Base-by-base conservation (phyloP, 176 grass and related monocot genomes). In the Themeda triandra region DNA sequence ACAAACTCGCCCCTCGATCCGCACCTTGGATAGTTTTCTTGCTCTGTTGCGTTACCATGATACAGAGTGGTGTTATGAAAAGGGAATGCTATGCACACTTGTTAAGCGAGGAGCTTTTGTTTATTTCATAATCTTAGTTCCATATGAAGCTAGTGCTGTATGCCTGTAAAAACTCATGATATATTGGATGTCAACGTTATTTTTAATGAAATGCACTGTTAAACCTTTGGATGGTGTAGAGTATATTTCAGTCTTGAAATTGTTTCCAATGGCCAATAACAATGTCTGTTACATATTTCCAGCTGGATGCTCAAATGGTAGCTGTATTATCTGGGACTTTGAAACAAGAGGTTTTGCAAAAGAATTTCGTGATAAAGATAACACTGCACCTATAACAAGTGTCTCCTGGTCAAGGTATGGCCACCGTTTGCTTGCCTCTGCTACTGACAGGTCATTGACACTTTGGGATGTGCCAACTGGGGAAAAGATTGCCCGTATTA, bases 291-390 rank as follows among this genome's bases (percentile, higher is more conserved):
- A 78, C 37, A 64, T 25, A 58, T 73, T 86, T 93, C 31, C 90
- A 99, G 96, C 96, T 92, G 96, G 96, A 29, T 91, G 93, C 87
- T 86, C 96, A 53, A 92, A 96, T 77, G 96, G 96, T 28, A 99
- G 84, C 62, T 96, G 93, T 78, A 66, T 99, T 82, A 99, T 99
- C 58, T 99, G 96, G 96, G 96, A 99, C 82, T 99, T 99, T 37
- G 96, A 99, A 92, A 99, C 96, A 77, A 99, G 93, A 73, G 96
- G 96, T 44, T 75, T 99, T 81, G 88, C 93, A 66, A 99, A 90
- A 76, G 94, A 92, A 73, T 90, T 99, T 63, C 91, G 86, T 81
- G 93, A 99, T 90, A 96, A 87, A 84, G 96, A 87, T 78, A 89
- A 90, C 79, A 86, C 90, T 64, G 91, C 96, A 86, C 96, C 96